These are phyloP conservation scores for Gossypium schwendimanii DNA, from an alignment of 441 rosid species.

Conservation along the genomic window DNA sequence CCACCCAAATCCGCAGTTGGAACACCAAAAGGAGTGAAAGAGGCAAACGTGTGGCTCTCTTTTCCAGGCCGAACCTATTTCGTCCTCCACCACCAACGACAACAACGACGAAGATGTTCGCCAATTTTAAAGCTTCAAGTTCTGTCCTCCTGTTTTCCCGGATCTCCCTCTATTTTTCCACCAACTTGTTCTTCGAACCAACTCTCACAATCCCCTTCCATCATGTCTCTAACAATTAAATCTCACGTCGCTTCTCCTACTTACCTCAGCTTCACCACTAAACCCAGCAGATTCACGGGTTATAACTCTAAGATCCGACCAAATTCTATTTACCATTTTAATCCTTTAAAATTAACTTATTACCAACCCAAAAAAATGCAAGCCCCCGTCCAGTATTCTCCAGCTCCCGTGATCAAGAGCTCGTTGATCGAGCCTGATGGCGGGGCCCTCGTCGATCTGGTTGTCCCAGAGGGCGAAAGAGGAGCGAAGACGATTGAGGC, in stretches of 20 bases:
- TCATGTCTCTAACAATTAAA: slow-evolving; percentile 53
- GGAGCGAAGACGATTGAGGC: slow-evolving; percentile 48
- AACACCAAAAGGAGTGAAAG: not conserved
- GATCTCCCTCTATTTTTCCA: slow-evolving; percentile 21
- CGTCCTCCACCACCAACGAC: slow-evolving; percentile 9
- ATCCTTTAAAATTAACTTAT: slow-evolving; percentile 23
- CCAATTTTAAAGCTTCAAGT: slow-evolving; percentile 24
- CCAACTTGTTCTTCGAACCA: not conserved
- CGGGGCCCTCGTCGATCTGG: slow-evolving; percentile 58
- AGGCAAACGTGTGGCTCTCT: slow-evolving; percentile 46
- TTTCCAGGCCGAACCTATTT: slow-evolving; percentile 1
- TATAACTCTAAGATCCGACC: slow-evolving; percentile 19
- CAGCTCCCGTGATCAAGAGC: slow-evolving; percentile 40
- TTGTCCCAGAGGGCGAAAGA: slow-evolving; percentile 52
- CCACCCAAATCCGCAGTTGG: slow-evolving; percentile 21
- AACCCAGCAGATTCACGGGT: slow-evolving; percentile 13
- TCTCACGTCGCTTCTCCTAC: slow-evolving; percentile 26
- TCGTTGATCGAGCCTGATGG: slow-evolving; percentile 95
- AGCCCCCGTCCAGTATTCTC: slow-evolving; percentile 15
- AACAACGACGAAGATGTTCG: slow-evolving; percentile 11
- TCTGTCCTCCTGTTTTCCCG: slow-evolving; percentile 18
- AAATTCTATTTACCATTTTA: slow-evolving; percentile 33
- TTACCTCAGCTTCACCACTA: slow-evolving; percentile 12
- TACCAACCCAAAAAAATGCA: slow-evolving; percentile 25
- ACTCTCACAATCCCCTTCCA: not conserved